A percentile compares a stretch with the other conserved stretches of the same genome.
Conservation (phyloP, 805 yeast species). For the Suhomyces emberorum region DNA sequence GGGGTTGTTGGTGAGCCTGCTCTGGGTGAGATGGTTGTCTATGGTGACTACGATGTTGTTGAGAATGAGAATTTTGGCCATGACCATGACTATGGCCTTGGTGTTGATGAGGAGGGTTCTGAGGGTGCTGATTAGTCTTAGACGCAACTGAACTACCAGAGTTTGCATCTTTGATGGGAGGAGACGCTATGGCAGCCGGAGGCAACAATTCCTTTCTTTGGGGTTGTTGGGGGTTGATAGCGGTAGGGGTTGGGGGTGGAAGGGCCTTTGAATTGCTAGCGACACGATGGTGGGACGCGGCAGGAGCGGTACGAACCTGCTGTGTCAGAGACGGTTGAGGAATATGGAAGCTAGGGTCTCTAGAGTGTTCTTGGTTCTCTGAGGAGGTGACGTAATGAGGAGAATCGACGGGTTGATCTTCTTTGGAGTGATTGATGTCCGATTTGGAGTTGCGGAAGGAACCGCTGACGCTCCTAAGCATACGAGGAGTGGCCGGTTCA, state of each 20-base stretch:
- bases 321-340: conserved; percentile 9
- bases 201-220: conserved; percentile 25
- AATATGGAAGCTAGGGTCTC: conserved; percentile 14
- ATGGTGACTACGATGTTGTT: conserved; percentile 16
- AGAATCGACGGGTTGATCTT: conserved; percentile 11
- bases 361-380: conserved; percentile 11
- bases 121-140: not conserved
- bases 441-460: conserved; percentile 17
- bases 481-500: conserved; percentile 66
- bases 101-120: conserved; percentile 10
- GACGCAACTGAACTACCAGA: not conserved
- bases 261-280: conserved; percentile 1
- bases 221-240: conserved; percentile 5
- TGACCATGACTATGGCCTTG: conserved; percentile 5
- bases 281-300: conserved; percentile 6
- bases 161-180: conserved; percentile 4
- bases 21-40: conserved; percentile 1
- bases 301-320: conserved; percentile 1
- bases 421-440: conserved; percentile 9
- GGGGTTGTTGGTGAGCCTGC: conserved; percentile 13
- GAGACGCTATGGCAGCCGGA: conserved; percentile 27
- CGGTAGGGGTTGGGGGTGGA: conserved; percentile 5
- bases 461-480: conserved; percentile 58
- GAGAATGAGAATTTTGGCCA: conserved; percentile 1
- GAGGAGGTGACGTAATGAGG: conserved; percentile 10